phyloP scores from a whole-genome alignment of 1,284 basidiomycete genomes.

The Pseudozyma sp. region DNA sequence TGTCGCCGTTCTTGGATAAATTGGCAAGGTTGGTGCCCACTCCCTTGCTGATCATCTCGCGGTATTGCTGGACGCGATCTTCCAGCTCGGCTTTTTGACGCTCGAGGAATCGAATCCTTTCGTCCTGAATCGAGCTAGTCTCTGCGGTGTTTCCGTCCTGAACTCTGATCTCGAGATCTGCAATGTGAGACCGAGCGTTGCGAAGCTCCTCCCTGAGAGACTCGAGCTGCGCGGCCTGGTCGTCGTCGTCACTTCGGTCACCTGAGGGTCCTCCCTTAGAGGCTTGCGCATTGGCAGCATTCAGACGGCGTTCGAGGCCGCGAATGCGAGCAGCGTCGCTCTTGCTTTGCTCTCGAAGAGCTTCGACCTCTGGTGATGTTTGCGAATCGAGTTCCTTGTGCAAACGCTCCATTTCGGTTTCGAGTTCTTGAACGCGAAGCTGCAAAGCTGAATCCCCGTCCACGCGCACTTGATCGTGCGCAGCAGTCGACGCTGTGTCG shows the following conservation, averaged over 20 bases:
- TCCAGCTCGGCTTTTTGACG: conserved; percentile 43
- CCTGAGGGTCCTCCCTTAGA: conserved; percentile 9
- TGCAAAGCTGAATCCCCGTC: conserved; percentile 7
- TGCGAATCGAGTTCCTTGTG: neutral
- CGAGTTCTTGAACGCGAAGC: conserved; percentile 19
- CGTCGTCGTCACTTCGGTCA: conserved; percentile 9
- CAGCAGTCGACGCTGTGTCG: neutral
- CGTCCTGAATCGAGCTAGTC: conserved; percentile 19
- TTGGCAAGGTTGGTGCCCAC: conserved; percentile 42
- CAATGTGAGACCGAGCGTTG: conserved; percentile 21
- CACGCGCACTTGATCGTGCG: neutral
- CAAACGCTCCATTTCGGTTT: conserved; percentile 4
- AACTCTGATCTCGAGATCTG: conserved; percentile 19
- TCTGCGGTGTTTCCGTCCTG: conserved; percentile 13
- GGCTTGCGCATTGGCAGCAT: conserved; percentile 25
- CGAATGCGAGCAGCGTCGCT: conserved; percentile 32
- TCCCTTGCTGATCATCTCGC: conserved; percentile 48
- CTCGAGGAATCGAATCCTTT: conserved; percentile 28
- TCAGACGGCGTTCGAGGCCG: conserved; percentile 29
- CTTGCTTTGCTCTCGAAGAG: conserved; percentile 20
- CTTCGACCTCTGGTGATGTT: conserved; percentile 7
- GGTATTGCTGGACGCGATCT: conserved; percentile 43
- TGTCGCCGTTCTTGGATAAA: conserved; percentile 17
- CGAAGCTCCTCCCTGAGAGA: conserved; percentile 19
- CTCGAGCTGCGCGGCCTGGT: conserved; percentile 14